Evolutionary conservation across 352 stramenopile species (phyloP).

Genomic region (Phytophthora pseudosyringae): DNA sequence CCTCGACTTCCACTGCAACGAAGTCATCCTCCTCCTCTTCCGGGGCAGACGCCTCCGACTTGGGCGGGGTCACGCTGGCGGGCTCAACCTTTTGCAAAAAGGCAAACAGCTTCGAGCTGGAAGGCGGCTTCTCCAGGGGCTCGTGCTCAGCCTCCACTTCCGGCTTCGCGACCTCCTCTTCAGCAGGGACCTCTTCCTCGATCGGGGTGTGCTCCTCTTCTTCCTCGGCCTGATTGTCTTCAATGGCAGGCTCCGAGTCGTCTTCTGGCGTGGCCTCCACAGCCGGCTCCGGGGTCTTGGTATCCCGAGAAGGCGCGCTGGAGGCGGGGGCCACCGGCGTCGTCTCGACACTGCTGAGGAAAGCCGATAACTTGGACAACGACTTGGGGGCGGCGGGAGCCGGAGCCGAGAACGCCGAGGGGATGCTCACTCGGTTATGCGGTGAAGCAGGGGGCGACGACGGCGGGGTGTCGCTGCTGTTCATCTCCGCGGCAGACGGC

Average conservation of each 20-base stretch:
- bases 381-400: conserved; percentile 31
- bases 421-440: conserved; percentile 37
- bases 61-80: conserved; percentile 3
- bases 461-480: conserved; percentile 27
- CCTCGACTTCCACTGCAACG: conserved; percentile 36
- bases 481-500: conserved; percentile 21
- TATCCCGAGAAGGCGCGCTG: conserved; percentile 27
- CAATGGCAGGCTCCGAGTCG: conserved; percentile 18
- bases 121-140: conserved; percentile 33
- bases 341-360: conserved; percentile 67
- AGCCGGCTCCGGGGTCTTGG: conserved; percentile 13
- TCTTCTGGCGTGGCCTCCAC: conserved; percentile 34
- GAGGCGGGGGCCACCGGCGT: conserved; percentile 17
- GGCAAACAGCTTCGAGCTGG: conserved; percentile 57
- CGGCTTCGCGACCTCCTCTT: conserved; percentile 20
- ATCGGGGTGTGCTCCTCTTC: conserved; percentile 23
- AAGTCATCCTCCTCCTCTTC: conserved; percentile 34
- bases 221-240: conserved; percentile 39
- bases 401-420: conserved; percentile 41
- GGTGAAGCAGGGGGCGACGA: conserved; percentile 37
- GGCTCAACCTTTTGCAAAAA: conserved; percentile 61
- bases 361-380: conserved; percentile 64
- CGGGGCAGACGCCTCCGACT: conserved; percentile 4
- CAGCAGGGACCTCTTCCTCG: conserved; percentile 19
- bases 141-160: conserved; percentile 25